Evolutionary conservation across 352 stramenopile species (phyloP).

Genomic region (Paralagenidium karlingii): DNA sequence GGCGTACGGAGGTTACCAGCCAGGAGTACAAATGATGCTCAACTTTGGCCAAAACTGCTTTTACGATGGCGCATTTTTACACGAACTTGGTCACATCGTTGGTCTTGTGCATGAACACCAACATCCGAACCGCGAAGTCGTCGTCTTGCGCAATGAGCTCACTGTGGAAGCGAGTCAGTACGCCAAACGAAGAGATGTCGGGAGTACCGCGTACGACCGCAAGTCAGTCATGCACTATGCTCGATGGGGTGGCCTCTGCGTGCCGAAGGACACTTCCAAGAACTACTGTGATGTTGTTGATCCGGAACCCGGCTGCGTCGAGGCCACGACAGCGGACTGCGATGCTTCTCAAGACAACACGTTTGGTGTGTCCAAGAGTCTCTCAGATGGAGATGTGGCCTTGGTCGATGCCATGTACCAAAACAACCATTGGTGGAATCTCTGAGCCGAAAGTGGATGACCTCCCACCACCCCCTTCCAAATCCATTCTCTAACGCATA

Average conservation of each 20-base stretch:
- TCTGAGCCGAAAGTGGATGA: no score
- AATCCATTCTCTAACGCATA: no score
- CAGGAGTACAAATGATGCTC: constrained; percentile 20
- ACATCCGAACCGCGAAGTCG: constrained; percentile 3
- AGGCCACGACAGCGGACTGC: constrained; percentile 2
- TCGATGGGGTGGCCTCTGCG: constrained; percentile 5
- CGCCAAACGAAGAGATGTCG: constrained; percentile 3
- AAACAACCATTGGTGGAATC: no score
- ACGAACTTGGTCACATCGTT: constrained; percentile 2
- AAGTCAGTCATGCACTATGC: constrained; percentile 4
- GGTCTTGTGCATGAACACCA: constrained; percentile 3
- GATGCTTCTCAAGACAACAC: neutral
- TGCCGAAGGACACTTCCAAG: constrained; percentile 4
- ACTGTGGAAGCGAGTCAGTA: neutral
- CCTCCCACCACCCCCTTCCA: no score
- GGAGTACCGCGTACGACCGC: constrained; percentile 1
- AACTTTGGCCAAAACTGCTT: constrained; percentile 31
- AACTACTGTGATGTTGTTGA: constrained; percentile 5
- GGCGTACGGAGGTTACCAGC: constrained; percentile 23
- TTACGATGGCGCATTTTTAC: constrained; percentile 8
- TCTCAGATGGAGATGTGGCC: neutral
- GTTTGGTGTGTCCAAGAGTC: neutral
- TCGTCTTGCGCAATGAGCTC: constrained; percentile 2
- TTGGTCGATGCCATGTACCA: neutral
- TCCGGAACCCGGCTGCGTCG: constrained; percentile 3